Evolutionary conservation across 2,329 filamentous ascomycete genomes (phyloP), one percentile per base, ranked within the genome.

Genomic region (Celoporthe dispersa): DNA sequence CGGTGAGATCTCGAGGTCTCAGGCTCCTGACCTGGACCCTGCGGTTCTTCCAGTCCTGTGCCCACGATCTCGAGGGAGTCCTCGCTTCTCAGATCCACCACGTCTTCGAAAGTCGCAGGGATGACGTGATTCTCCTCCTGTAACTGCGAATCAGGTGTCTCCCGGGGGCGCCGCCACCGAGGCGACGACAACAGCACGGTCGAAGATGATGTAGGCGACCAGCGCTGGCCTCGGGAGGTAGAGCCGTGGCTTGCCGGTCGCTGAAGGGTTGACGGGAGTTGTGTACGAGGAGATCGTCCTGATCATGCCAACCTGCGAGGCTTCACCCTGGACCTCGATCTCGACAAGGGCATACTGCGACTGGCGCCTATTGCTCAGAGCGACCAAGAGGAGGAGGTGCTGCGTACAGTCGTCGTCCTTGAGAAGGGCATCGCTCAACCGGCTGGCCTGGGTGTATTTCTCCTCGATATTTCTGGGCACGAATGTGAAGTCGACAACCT

Each of bases 201-300:
- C 91, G 74, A 98, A 94, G 1, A 95, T 85, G 53, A 96, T 80
- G 77, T 94, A 97, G 8, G 93, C 94, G 33, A 94, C 92, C 55
- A 96, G 87, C 12, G 89, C 90, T 22, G 94, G 92, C 65, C 88
- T 88, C 6, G 96, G 94, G 22, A 98, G 84, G 72, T 95, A 90
- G 25, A 99, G 78, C 68, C 88, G 88, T 59, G 93, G 91, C 72
- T 85, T 81, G 25, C 79, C 72, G 9, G 81, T 75, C 28, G 83
- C 79, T 31, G 80, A 79, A 16, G 79, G 74, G 65, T 87, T 79
- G 72, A 84, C 77, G 66, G 87, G 83, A 69, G 85, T 86, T 67
- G 83, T 87, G 78, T 90, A 94, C 63, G 89, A 88, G 51, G 86
- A 87, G 73, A 95, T 85, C 1, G 90, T 86, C 73, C 92, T 89